Evolutionary conservation across 345 rosid species (phyloP).

Genomic region (Gossypium thurberi): DNA sequence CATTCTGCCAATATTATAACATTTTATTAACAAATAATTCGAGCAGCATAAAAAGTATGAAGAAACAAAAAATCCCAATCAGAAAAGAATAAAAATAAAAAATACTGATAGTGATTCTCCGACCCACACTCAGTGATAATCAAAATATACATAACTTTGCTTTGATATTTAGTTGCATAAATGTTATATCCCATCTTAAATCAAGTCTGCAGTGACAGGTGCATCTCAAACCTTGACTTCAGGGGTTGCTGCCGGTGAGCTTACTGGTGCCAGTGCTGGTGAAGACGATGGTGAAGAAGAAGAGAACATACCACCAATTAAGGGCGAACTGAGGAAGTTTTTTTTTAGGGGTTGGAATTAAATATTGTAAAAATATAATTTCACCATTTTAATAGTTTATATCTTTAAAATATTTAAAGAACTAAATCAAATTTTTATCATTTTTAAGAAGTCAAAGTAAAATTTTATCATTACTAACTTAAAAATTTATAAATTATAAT

Average conservation of each 20-base stretch:
- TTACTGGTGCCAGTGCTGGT: neutral
- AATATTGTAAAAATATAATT: no score
- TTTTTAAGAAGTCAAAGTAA: fast-evolving
- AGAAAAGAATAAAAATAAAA: neutral
- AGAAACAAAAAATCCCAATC: neutral
- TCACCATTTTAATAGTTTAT: no score
- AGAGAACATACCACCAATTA: neutral
- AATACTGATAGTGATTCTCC: neutral
- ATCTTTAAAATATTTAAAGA: no score
- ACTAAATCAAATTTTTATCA: no score
- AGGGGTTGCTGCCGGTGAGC: neutral
- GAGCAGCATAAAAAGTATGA: neutral
- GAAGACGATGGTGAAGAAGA: neutral
- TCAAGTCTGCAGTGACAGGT: neutral
- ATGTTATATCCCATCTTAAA: neutral
- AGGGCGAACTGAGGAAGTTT: fast-evolving
- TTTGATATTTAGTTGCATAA: no score
- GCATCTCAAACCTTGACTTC: neutral
- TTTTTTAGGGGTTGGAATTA: no score
- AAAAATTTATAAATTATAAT: no score
- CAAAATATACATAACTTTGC: no score
- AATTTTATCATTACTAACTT: no score
- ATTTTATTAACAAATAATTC: neutral
- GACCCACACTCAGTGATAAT: neutral
- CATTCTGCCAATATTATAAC: no score